Conservation (phyloP, 352 stramenopile genomes). For the Pilasporangium apinafurcum region DNA sequence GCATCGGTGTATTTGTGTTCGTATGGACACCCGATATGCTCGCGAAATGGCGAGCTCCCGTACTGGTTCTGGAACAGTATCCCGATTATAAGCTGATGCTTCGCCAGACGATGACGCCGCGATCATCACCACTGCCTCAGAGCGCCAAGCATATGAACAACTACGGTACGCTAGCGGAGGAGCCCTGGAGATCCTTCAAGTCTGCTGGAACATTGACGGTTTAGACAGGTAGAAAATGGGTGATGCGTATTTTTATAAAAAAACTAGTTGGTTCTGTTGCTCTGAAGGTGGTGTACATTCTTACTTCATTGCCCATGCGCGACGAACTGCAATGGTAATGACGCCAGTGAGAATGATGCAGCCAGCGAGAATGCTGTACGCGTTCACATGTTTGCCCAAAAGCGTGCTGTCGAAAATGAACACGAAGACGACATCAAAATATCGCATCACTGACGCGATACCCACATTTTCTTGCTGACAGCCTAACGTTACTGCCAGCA, state of each 20-base stretch:
- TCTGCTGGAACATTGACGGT: background rate
- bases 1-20: constrained; percentile 76
- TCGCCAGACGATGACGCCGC: constrained; percentile 68
- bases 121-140: constrained; percentile 39
- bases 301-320: constrained; percentile 19
- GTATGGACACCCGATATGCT: constrained; percentile 79
- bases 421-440: constrained; percentile 70
- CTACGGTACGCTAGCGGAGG: constrained; percentile 29
- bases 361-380: constrained; percentile 50
- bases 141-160: constrained; percentile 13
- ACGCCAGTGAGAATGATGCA: constrained; percentile 46
- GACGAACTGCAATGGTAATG: constrained; percentile 39
- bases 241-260: too few relatives aligned
- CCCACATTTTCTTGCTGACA: constrained; percentile 54
- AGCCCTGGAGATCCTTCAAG: too few relatives aligned
- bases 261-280: too few relatives aligned
- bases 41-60: constrained; percentile 61
- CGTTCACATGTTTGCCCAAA: constrained; percentile 44
- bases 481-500: constrained; percentile 49
- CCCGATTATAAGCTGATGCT: constrained; percentile 72
- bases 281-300: too few relatives aligned
- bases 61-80: constrained; percentile 71
- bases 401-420: constrained; percentile 42
- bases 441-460: constrained; percentile 61
- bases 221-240: constrained; percentile 1